Percentiles rank a stretch among this genome's conserved stretches.
Evolutionary conservation across 208 protist genomes (phyloP).

Genomic region (Wallacemonas sp.): DNA sequence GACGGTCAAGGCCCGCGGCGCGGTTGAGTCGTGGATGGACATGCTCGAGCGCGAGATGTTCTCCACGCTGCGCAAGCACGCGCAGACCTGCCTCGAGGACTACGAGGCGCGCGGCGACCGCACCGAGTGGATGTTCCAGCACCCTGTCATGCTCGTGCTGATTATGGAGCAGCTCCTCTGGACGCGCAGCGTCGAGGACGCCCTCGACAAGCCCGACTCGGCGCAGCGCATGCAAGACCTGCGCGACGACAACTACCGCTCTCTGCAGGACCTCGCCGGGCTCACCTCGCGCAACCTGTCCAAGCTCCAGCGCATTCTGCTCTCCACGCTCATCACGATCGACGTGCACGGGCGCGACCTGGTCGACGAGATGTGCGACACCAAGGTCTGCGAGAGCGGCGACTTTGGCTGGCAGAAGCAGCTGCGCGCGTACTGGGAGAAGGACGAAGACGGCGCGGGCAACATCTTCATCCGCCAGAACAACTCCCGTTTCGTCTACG

Average conservation of each 20-base stretch:
- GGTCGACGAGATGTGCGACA: slow-evolving; percentile 93
- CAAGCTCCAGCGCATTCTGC: slow-evolving; percentile 90
- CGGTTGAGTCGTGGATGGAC: slow-evolving; percentile 96
- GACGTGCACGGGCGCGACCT: slow-evolving; percentile 98
- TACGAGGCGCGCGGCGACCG: slow-evolving; percentile 82
- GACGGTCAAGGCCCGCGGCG: slow-evolving; percentile 94
- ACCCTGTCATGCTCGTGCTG: slow-evolving; percentile 94
- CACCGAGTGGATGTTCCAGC: slow-evolving; percentile 91
- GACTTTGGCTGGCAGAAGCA: slow-evolving; percentile 98
- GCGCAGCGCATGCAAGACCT: slow-evolving; percentile 76
- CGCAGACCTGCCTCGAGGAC: slow-evolving; percentile 87
- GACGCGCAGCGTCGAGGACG: slow-evolving; percentile 93
- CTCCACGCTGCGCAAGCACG: slow-evolving; percentile 83
- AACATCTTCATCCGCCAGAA: slow-evolving; percentile 95
- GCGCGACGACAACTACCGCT: slow-evolving; percentile 70
- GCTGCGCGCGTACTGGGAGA: slow-evolving; percentile 97
- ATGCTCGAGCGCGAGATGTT: slow-evolving; percentile 96
- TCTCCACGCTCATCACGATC: slow-evolving; percentile 97
- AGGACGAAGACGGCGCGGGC: slow-evolving; percentile 87
- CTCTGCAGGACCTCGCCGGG: slow-evolving; percentile 90
- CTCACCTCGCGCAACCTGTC: slow-evolving; percentile 91
- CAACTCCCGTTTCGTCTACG: slow-evolving; percentile 96
- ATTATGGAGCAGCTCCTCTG: slow-evolving; percentile 95
- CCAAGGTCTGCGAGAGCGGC: slow-evolving; percentile 66
- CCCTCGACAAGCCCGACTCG: slow-evolving; percentile 75